Percentiles rank a stretch among this genome's conserved stretches.
These are phyloP conservation scores for Fusarium keratoplasticum DNA, from an alignment of 2,329 filamentous ascomycete genomes.

Conservation along the genomic window DNA sequence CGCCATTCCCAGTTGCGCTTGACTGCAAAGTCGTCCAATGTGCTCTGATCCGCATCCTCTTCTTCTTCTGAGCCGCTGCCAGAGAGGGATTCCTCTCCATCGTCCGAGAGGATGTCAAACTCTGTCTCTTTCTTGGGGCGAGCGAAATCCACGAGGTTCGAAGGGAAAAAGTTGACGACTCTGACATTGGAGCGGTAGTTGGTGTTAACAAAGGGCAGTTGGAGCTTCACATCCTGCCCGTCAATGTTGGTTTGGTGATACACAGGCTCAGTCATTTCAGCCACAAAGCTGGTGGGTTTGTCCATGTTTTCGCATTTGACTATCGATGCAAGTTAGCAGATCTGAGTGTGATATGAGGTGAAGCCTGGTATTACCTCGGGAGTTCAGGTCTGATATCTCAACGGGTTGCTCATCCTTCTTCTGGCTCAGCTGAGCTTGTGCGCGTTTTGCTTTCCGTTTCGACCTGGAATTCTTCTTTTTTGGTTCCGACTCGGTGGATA, in stretches of 20 bases:
- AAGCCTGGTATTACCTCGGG: slow-evolving; percentile 40
- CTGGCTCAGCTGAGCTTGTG: slow-evolving; percentile 19
- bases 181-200: slow-evolving; percentile 78
- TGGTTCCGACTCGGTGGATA: slow-evolving; percentile 41
- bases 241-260: slow-evolving; percentile 58
- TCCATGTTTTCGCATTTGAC: slow-evolving; percentile 61
- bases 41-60: slow-evolving; percentile 27
- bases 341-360: not conserved
- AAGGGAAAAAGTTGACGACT: slow-evolving; percentile 85
- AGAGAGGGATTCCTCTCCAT: slow-evolving; percentile 39
- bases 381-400: slow-evolving; percentile 46
- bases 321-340: slow-evolving; percentile 38
- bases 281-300: slow-evolving; percentile 50
- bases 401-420: slow-evolving; percentile 41
- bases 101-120: slow-evolving; percentile 62
- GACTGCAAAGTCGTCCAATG: slow-evolving; percentile 37
- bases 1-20: slow-evolving; percentile 79
- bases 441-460: slow-evolving; percentile 36
- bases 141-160: slow-evolving; percentile 77
- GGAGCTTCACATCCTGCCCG: slow-evolving; percentile 49
- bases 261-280: slow-evolving; percentile 54
- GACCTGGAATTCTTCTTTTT: slow-evolving; percentile 44
- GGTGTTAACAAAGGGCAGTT: slow-evolving; percentile 79
- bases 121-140: slow-evolving; percentile 56
- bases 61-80: slow-evolving; percentile 23